Base-by-base conservation (phyloP, 768 basidiomycete species). In the Termitomyces sp. region DNA sequence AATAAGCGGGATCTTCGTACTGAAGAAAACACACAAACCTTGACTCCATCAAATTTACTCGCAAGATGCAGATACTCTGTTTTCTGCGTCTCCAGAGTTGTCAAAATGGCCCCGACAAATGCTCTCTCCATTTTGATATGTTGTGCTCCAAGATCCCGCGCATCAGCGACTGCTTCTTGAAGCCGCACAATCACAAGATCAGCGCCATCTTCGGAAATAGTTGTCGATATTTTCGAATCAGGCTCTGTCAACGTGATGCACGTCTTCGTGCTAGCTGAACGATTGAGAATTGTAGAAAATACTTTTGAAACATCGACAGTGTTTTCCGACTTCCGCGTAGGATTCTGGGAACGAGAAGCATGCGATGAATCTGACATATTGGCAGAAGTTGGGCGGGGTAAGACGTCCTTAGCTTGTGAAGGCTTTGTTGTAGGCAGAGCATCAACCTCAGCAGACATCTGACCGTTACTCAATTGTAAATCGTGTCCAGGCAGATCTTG, bases 41-140 rank as follows among this genome's bases (percentile, higher is more conserved):
- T 92, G 68, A 91, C 85, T 10, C 88, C 87, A 67, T 94, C 92
- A 59, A 96, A 82, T 69, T 84, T 90, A 55, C 72, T 78, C 68
- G 88, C 92, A 65, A 97, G 74, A 46, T 84, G 80, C 34, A 70
- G 60, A 59, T 81, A 80, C 56, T 87, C 87, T 26, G 77, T 74
- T 65, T 82, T 83, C 51, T 82, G 78, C 27, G 83, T 77, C 61
- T 91, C 86, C 56, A 96, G 71, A 55, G 85, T 79, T 26, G 71
- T 71, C 46, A 95, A 66, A 20, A 94, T 81, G 12, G 82, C 79
- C 66, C 89, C 87, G 9, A 94, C 75, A 58, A 94, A 82, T 36
- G 71, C 79, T n/a, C 82, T 77, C 62, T 95, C 92, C 13, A 98
- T 73, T 61, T 79, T 81, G 42, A 94, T 75, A 49, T 86, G 82